Evolutionary conservation across 768 basidiomycete species (phyloP).

Genomic region (Serendipita sp.): DNA sequence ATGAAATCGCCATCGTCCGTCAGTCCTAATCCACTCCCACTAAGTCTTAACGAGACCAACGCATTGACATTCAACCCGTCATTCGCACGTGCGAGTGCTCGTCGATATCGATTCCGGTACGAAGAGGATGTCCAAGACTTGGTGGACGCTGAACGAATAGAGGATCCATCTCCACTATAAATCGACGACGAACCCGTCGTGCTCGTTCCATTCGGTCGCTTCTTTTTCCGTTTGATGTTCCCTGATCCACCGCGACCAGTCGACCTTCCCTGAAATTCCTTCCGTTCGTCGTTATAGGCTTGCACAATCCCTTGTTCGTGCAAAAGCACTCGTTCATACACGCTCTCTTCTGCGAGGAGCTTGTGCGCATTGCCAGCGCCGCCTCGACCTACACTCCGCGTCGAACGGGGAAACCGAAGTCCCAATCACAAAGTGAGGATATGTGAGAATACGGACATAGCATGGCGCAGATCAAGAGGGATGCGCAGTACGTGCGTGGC

Average conservation of each 20-base stretch:
- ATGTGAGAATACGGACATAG: too few species aligned
- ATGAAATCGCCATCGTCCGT: too few species aligned
- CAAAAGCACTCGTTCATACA: neutral
- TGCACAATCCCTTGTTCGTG: conserved; percentile 1
- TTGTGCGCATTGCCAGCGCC: neutral
- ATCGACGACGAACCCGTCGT: neutral
- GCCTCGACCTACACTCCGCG: neutral
- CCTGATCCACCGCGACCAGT: neutral
- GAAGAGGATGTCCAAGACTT: neutral
- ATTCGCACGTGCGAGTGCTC: neutral
- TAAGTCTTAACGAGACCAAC: too few species aligned
- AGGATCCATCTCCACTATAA: neutral
- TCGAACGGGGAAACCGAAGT: too few species aligned
- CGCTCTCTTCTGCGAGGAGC: neutral
- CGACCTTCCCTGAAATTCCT: neutral
- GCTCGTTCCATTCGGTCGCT: neutral
- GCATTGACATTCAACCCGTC: too few species aligned
- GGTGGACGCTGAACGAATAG: neutral
- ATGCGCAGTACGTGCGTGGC: too few species aligned
- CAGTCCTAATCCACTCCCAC: too few species aligned
- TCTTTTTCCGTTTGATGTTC: conserved; percentile 1
- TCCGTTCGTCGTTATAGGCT: neutral
- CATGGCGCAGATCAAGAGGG: too few species aligned
- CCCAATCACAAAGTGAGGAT: too few species aligned
- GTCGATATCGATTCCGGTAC: neutral